These are phyloP conservation scores for Penicillium sp. DNA, from an alignment of 2,329 filamentous ascomycete species.

Conservation along the genomic window DNA sequence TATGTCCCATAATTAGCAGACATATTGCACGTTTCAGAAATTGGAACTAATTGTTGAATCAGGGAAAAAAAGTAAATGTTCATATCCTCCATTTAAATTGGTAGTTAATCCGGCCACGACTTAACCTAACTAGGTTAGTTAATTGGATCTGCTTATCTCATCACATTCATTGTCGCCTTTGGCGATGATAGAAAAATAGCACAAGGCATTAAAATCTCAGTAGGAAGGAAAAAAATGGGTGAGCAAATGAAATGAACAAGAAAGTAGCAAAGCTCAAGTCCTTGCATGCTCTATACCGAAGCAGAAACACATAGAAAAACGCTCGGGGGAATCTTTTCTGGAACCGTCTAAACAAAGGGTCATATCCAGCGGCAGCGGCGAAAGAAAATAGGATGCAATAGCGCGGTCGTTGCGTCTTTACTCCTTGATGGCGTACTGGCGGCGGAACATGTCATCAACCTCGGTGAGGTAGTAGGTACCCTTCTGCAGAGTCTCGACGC, in stretches of 20 bases:
- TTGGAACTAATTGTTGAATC: background rate
- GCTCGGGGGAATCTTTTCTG: slow-evolving; percentile 37
- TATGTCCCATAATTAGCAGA: slow-evolving; percentile 29
- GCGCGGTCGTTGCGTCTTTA: slow-evolving; percentile 42
- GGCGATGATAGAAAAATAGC: slow-evolving; percentile 11
- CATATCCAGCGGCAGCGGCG: slow-evolving; percentile 25
- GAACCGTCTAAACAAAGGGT: slow-evolving; percentile 34
- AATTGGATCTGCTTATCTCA: slow-evolving; percentile 17
- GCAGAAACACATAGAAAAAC: slow-evolving; percentile 26
- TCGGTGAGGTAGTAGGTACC: slow-evolving; percentile 78
- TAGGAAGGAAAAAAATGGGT: background rate
- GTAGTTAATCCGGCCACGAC: background rate
- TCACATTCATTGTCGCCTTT: slow-evolving; percentile 20
- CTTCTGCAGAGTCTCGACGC: slow-evolving; percentile 63
- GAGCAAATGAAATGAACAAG: slow-evolving; percentile 11
- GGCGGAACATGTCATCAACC: slow-evolving; percentile 84
- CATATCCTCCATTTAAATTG: background rate
- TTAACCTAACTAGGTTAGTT: background rate
- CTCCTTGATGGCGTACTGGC: slow-evolving; percentile 74
- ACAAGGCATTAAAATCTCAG: background rate
- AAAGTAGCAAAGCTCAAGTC: slow-evolving; percentile 5
- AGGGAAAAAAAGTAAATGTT: background rate
- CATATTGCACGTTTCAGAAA: slow-evolving; percentile 7
- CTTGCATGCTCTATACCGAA: slow-evolving; percentile 28
- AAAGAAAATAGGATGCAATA: slow-evolving; percentile 24